phyloP scores from a whole-genome alignment of 805 yeast species.

The Cyberlindnera sargentensis region DNA sequence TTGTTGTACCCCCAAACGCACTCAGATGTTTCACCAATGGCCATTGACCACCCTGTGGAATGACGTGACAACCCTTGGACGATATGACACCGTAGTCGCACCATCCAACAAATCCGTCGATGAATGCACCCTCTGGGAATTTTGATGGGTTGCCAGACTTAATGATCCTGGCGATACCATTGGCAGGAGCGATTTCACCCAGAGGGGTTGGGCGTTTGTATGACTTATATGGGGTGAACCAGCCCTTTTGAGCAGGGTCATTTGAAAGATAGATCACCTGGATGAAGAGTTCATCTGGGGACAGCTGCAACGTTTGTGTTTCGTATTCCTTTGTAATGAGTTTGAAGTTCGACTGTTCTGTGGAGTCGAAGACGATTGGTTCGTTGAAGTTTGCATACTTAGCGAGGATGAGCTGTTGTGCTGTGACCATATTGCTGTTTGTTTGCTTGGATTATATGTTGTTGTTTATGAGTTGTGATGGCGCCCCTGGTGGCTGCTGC shows the following conservation, averaged over 20 bases:
- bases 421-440: conserved; percentile 4
- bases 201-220: conserved; percentile 28
- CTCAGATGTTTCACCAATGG: conserved; percentile 35
- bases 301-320: conserved; percentile 11
- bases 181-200: conserved; percentile 36
- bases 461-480: no score
- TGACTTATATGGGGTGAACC: conserved; percentile 34
- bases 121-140: conserved; percentile 36
- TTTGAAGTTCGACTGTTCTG: conserved; percentile 26
- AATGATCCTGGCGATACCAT: conserved; percentile 45
- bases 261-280: conserved; percentile 43
- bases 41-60: neutral
- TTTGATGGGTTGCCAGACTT: conserved; percentile 33
- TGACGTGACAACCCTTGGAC: conserved; percentile 21
- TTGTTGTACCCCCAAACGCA: conserved; percentile 46
- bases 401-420: conserved; percentile 27
- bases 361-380: conserved; percentile 21
- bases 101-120: conserved; percentile 38
- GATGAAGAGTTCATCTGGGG: conserved; percentile 35
- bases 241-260: conserved; percentile 58
- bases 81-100: conserved; percentile 35
- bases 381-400: conserved; percentile 20
- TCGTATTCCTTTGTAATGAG: conserved; percentile 17
- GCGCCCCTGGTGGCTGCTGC: no score
- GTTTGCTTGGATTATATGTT: no score